Evolutionary conservation across 371 early-diverging fungal species (phyloP).

Genomic region (Phascolomyces articulosus): DNA sequence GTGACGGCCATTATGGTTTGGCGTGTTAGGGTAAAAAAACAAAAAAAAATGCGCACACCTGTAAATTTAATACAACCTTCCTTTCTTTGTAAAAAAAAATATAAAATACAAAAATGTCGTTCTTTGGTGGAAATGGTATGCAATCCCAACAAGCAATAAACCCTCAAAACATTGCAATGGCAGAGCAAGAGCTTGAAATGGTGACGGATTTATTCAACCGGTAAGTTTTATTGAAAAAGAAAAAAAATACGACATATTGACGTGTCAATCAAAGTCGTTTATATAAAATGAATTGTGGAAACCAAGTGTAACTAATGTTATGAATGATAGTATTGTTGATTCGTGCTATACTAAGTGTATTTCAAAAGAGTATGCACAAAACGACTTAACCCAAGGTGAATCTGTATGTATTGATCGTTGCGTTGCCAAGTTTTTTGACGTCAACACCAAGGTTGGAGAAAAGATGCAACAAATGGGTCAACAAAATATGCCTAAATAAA

Average conservation of each 20-base stretch:
- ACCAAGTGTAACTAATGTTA: no score
- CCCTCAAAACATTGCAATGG: slow-evolving; percentile 79
- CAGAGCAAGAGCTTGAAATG: slow-evolving; percentile 87
- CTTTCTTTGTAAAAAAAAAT: no score
- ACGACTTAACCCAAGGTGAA: slow-evolving; percentile 89
- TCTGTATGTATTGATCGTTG: slow-evolving; percentile 91
- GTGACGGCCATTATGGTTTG: no score
- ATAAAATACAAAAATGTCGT: slow-evolving; percentile 33
- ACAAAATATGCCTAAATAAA: slow-evolving; percentile 21
- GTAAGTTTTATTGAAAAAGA: slow-evolving; percentile 35
- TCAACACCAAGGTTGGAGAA: slow-evolving; percentile 74
- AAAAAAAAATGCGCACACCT: no score
- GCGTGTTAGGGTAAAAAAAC: no score
- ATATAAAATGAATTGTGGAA: no score
- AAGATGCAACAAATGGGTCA: slow-evolving; percentile 60
- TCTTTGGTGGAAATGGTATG: slow-evolving; percentile 50
- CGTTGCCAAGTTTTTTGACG: slow-evolving; percentile 83
- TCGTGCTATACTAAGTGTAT: slow-evolving; percentile 89
- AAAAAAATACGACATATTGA: no score
- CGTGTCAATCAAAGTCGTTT: no score
- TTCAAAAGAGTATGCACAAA: slow-evolving; percentile 72
- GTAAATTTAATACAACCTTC: no score
- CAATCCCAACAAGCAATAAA: slow-evolving; percentile 61
- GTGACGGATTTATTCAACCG: slow-evolving; percentile 81
- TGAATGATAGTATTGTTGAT: slow-evolving; percentile 76